These are phyloP conservation scores for Suhomyces canberraensis DNA, from an alignment of 805 yeast species.

Conservation along the genomic window DNA sequence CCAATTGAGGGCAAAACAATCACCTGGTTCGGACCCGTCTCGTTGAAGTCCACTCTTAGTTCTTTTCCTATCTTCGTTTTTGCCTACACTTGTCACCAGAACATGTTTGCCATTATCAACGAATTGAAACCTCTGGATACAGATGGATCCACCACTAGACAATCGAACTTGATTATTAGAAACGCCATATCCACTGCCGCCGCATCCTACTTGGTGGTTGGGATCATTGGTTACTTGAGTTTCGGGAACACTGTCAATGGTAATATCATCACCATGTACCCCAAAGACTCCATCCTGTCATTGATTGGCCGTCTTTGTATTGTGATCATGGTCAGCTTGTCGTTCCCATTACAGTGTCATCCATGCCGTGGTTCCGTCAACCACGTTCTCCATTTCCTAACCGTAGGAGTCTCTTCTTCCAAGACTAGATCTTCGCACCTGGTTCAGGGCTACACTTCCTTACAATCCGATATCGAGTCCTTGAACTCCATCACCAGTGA, in stretches of 20 bases:
- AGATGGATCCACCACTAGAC: conserved; percentile 40
- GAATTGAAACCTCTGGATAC: conserved; percentile 48
- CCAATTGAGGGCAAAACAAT: conserved; percentile 15
- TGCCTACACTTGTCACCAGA: conserved; percentile 82
- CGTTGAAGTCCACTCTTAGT: conserved; percentile 42
- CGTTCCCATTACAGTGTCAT: conserved; percentile 77
- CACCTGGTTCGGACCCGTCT: conserved; percentile 40
- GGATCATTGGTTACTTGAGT: conserved; percentile 66
- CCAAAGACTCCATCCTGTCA: conserved; percentile 47
- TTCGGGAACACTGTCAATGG: conserved; percentile 67
- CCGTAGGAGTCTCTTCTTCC: conserved; percentile 26
- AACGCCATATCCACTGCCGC: conserved; percentile 58
- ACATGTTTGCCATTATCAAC: conserved; percentile 71
- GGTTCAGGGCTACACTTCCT: conserved; percentile 26
- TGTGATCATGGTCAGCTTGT: conserved; percentile 69
- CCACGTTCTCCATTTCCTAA: conserved; percentile 55
- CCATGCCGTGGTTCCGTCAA: conserved; percentile 75
- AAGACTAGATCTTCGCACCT: conserved; percentile 18
- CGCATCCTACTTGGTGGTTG: conserved; percentile 57
- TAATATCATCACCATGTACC: conserved; percentile 68
- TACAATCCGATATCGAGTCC: conserved; percentile 26
- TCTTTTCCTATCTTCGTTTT: conserved; percentile 74
- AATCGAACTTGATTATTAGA: conserved; percentile 47
- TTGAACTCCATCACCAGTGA: conserved; percentile 15
- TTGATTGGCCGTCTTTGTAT: conserved; percentile 57